Evolutionary conservation across 495 filamentous ascomycete species (phyloP).

Genomic region (Penicillium odoratum): DNA sequence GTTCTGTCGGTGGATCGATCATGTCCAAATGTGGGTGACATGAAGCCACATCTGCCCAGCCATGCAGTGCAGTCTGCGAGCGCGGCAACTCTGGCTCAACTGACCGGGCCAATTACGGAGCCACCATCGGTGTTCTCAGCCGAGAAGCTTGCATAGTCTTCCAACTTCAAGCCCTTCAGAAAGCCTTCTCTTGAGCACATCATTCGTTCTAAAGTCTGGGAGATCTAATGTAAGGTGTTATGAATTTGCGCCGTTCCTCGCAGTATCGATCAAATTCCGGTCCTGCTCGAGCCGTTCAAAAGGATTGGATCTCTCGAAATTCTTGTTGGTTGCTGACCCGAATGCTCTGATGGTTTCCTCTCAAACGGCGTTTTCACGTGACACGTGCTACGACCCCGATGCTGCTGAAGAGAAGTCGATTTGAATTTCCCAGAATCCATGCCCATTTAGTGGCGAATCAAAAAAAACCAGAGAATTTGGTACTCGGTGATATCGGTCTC

Average conservation of each 20-base stretch:
- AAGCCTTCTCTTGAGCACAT: slow-evolving; percentile 1
- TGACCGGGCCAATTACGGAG: neutral
- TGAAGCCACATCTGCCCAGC: neutral
- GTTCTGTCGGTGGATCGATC: neutral
- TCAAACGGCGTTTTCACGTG: neutral
- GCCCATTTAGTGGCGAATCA: slow-evolving; percentile 1
- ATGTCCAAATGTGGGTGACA: neutral
- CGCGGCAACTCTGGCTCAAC: neutral
- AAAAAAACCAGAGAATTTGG: neutral
- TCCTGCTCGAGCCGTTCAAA: neutral
- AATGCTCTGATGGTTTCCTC: neutral
- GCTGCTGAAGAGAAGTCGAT: slow-evolving; percentile 2
- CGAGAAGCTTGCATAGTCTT: too few relatives aligned
- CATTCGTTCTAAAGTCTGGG: too few relatives aligned
- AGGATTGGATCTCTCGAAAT: neutral
- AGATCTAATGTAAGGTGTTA: too few relatives aligned
- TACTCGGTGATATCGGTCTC: neutral
- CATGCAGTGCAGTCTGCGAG: neutral
- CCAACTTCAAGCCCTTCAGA: too few relatives aligned
- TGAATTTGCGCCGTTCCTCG: neutral
- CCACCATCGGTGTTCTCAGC: too few relatives aligned
- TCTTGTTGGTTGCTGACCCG: neutral
- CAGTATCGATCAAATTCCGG: neutral
- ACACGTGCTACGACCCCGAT: neutral
- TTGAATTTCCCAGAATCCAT: slow-evolving; percentile 2